Evolutionary conservation across 768 basidiomycete species (phyloP), one percentile per base, ranked within the genome.

Genomic region (Vararia minispora): DNA sequence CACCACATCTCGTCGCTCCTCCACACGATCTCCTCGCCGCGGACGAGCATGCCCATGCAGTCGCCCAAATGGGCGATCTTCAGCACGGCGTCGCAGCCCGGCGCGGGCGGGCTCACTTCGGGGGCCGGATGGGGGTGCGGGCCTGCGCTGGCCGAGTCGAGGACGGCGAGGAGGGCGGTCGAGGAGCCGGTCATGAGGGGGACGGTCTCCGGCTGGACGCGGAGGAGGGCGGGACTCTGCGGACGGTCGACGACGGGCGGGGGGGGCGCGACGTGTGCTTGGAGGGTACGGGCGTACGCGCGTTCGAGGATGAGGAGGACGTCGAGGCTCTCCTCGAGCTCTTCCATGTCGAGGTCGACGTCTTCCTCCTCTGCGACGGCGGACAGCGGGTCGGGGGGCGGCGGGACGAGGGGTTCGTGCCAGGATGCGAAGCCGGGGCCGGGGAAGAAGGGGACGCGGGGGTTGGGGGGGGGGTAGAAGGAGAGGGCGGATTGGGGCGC

Each of bases 1-100:
- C 88, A 90, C 76, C 90, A 91, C 86, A 94, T 92, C 58, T 95
- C 92, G 29, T 85, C 74, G 34, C 79, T 84, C 23, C 90, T 69
- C 79, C 89, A 95, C 2, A 77, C 73, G 30, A 95, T 76, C 38
- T 74, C 66, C 31, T 82, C 74, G 5, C 72, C 79, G 2, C 91
- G 74, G 14, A 97, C 76, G 16, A 95, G 68, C 70, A 87, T 81
- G 17, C 79, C 79, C 72, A 83, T 82, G 54, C 88, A 88, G 51
- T 92, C 88, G 7, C 89, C 88, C 6, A 92, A 57, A 48, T 90
- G 85, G 0, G 87, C 88, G 18, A 92, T 77, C 44, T 77, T 74
- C 28, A 92, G 69, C 28, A 84, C 74, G 0, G 80, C 76, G 26
- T 72, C 71, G 38, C 62, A 56, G 28, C 17, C 14, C 23, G 17